A percentile compares a stretch with the other conserved stretches of the same genome.
Evolutionary conservation across 1,139 yeast species (phyloP).

Genomic region (Pneumocystis canis): DNA sequence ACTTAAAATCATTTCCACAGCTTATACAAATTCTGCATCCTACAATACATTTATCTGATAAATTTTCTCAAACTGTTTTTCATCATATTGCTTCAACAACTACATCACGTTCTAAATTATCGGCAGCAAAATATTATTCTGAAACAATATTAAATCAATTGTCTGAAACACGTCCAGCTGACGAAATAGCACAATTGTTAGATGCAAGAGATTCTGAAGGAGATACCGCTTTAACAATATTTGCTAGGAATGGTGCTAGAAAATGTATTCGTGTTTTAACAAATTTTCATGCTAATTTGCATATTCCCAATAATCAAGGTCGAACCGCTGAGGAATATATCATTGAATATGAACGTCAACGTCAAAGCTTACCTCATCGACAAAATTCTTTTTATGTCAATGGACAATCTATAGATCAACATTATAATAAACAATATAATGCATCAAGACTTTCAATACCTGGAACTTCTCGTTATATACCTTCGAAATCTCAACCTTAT

Average conservation of each 20-base stretch:
- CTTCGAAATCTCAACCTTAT: slow-evolving; percentile 17
- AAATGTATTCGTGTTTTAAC: slow-evolving; percentile 42
- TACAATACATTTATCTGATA: slow-evolving; percentile 58
- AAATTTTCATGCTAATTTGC: slow-evolving; percentile 54
- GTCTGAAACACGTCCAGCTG: slow-evolving; percentile 27
- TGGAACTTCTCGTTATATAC: background rate
- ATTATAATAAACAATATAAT: slow-evolving; percentile 8
- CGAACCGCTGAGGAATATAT: slow-evolving; percentile 63
- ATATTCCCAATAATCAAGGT: slow-evolving; percentile 56
- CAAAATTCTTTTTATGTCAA: background rate
- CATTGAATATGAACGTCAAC: slow-evolving; percentile 30
- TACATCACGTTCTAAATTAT: slow-evolving; percentile 53
- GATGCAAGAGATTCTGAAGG: slow-evolving; percentile 65
- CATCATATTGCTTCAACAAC: slow-evolving; percentile 82
- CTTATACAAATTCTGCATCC: slow-evolving; percentile 64
- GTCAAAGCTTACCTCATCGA: slow-evolving; percentile 3
- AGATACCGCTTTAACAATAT: slow-evolving; percentile 71
- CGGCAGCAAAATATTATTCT: slow-evolving; percentile 61
- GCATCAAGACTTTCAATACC: slow-evolving; percentile 5
- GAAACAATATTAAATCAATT: slow-evolving; percentile 71
- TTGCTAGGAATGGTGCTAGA: slow-evolving; percentile 73
- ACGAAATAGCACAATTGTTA: background rate
- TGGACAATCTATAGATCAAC: slow-evolving; percentile 4
- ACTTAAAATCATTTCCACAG: slow-evolving; percentile 55
- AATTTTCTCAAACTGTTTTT: slow-evolving; percentile 66